phyloP scores from a whole-genome alignment of 2,329 filamentous ascomycete genomes.

The Plectosphaerella plurivora region DNA sequence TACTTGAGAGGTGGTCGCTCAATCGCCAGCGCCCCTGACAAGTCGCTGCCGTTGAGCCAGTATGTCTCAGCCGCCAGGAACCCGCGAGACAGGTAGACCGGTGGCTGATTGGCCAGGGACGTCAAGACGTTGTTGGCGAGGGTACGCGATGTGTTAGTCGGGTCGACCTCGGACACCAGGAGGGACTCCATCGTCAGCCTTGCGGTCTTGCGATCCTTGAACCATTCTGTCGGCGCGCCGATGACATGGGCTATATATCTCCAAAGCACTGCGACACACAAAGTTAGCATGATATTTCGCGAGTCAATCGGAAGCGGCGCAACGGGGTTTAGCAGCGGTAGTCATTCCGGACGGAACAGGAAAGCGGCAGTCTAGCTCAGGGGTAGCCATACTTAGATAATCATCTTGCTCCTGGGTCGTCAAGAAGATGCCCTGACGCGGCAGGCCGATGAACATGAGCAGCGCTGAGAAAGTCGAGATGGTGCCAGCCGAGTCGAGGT shows the following conservation, averaged over 20 bases:
- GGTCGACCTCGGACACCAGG: slow-evolving; percentile 60
- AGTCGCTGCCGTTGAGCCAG: slow-evolving; percentile 64
- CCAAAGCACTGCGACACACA: slow-evolving; percentile 57
- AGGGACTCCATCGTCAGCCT: slow-evolving; percentile 65
- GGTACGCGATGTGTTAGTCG: slow-evolving; percentile 56
- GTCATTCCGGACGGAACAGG: too few relatives aligned
- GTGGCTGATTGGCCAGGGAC: slow-evolving; percentile 60
- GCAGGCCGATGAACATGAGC: slow-evolving; percentile 64
- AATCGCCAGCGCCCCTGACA: slow-evolving; percentile 57
- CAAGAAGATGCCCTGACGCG: slow-evolving; percentile 67
- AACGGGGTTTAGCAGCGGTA: too few relatives aligned
- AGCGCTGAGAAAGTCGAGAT: slow-evolving; percentile 66
- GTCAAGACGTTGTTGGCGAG: slow-evolving; percentile 74
- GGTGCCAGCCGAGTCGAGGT: slow-evolving; percentile 70
- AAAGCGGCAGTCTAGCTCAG: too few relatives aligned
- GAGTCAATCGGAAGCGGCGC: too few relatives aligned
- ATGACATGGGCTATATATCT: slow-evolving; percentile 68
- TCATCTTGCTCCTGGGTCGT: slow-evolving; percentile 58
- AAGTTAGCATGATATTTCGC: too few relatives aligned
- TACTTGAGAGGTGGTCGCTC: slow-evolving; percentile 53
- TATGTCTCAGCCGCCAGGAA: slow-evolving; percentile 66
- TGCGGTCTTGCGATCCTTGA: slow-evolving; percentile 51
- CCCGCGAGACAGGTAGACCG: slow-evolving; percentile 58
- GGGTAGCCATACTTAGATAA: slow-evolving; percentile 35
- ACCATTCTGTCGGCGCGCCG: slow-evolving; percentile 60